Percentiles rank a stretch among this genome's conserved stretches.
Conservation (phyloP, 75 land plant genomes). For the Isoetes taiwanensis region DNA sequence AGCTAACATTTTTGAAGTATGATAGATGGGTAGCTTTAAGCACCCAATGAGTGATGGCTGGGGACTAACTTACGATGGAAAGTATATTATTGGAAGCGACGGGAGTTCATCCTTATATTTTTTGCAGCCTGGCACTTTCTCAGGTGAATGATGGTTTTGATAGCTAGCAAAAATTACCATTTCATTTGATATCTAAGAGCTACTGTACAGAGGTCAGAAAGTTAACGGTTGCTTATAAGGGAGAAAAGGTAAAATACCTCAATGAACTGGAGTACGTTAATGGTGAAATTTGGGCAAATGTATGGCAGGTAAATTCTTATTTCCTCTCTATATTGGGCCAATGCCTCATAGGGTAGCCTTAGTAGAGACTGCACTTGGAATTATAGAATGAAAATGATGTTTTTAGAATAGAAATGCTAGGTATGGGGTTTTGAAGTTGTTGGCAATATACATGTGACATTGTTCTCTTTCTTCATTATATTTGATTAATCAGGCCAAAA, state of each 20-base stretch:
- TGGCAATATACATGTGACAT: too few species aligned
- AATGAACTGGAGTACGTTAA: slow-evolving; percentile 82
- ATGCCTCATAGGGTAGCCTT: not conserved
- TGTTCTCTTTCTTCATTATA: too few species aligned
- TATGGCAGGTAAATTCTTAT: slow-evolving; percentile 49
- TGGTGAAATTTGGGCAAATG: slow-evolving; percentile 93
- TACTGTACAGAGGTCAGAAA: slow-evolving; percentile 34
- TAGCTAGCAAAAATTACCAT: too few species aligned
- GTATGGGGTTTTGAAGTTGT: too few species aligned
- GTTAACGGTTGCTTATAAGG: slow-evolving; percentile 44
- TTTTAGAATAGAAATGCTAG: too few species aligned
- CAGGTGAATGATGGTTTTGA: slow-evolving; percentile 31
- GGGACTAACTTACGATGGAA: slow-evolving; percentile 87
- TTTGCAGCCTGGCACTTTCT: slow-evolving; percentile 49
- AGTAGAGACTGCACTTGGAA: too few species aligned
- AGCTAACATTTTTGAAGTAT: too few species aligned
- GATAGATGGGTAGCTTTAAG: slow-evolving; percentile 43
- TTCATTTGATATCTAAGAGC: not conserved
- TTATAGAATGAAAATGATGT: too few species aligned
- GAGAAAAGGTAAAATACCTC: slow-evolving; percentile 40
- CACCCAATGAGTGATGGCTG: slow-evolving; percentile 96
- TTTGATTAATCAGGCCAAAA: too few species aligned
- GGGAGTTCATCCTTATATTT: slow-evolving; percentile 73
- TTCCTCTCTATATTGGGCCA: not conserved
- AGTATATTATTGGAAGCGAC: slow-evolving; percentile 75